These are phyloP conservation scores for Monilinia aucupariae DNA, from an alignment of 2,329 filamentous ascomycete species.

Conservation along the genomic window DNA sequence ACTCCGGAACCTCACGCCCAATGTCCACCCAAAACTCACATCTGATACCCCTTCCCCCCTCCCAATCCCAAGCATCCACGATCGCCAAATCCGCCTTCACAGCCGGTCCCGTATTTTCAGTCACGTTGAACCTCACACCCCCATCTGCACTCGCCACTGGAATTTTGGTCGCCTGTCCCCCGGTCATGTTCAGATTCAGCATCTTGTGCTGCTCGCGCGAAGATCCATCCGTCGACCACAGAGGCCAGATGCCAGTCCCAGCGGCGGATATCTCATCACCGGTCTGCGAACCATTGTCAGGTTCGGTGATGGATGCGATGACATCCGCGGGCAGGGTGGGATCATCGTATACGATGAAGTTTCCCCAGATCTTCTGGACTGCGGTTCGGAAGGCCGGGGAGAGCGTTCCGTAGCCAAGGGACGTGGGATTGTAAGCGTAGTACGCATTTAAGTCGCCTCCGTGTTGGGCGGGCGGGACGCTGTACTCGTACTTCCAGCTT, in stretches of 20 bases:
- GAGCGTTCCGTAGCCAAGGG: constrained; percentile 13
- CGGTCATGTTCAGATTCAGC: constrained; percentile 13
- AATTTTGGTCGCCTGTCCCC: neutral
- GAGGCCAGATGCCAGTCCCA: neutral
- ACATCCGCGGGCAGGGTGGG: neutral
- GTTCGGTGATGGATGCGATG: neutral
- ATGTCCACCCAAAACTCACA: constrained; percentile 22
- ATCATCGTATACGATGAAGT: constrained; percentile 15
- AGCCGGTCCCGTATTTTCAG: neutral
- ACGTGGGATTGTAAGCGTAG: constrained; percentile 28
- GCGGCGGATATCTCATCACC: neutral
- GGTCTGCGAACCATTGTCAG: neutral
- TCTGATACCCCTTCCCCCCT: constrained; percentile 19
- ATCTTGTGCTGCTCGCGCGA: neutral
- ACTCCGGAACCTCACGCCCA: constrained; percentile 20
- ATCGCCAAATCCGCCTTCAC: constrained; percentile 17
- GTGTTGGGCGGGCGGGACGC: constrained; percentile 36
- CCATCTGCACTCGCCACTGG: constrained; percentile 1
- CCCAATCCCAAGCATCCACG: constrained; percentile 24
- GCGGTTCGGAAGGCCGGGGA: constrained; percentile 18
- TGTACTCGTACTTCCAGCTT: constrained; percentile 43
- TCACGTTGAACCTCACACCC: neutral
- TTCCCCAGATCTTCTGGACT: constrained; percentile 22
- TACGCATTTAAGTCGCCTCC: constrained; percentile 36
- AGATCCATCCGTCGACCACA: neutral